Evolutionary conservation across 805 yeast genomes (phyloP), one percentile per base, ranked within the genome.

Genomic region (Wickerhamiella cacticola): DNA sequence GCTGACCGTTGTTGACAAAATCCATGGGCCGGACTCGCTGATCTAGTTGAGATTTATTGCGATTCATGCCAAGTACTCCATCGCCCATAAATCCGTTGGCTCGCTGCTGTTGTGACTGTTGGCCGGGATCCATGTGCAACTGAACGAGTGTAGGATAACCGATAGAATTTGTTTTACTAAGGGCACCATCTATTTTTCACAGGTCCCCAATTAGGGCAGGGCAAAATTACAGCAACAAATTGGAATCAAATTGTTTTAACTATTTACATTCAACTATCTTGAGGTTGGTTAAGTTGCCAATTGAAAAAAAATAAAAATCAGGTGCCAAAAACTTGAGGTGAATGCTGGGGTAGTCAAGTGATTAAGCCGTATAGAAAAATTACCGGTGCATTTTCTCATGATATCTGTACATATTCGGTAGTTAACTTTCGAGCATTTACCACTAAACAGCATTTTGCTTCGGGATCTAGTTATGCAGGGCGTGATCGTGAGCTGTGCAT

Each of bases 121-220:
- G 42, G 42, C 42, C 42, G 42, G 28, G 42, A 23, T 39, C 42
- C 42, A 39, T 39, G 8, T 23, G 42, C 29, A 7, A 36, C 41
- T n/a, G 15, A 24, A 23, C 29, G 21, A 21, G 19, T 15, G 29
- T 13, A 23, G 29, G 42, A 39, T 39, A 22, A 13, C 42, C 26
- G 24, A 21, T 39, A 23, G 42, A 39, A 39, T 19, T 39, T 39
- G 42, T 39, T 39, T 39, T 39, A 39, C 42, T 39, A 39, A 39
- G 28, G 42, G 29, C 15, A 13, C 18, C 5, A 4, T 18, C 15
- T 31, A 31, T 31, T 31, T 31, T 31, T 31, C 36, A 31, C 36
- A 31, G 9, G 21, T 8, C 19, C 36, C 36, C 21, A 15, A 15
- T 31, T 31, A 31, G 36, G 36, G 36, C 36, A 31, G 36, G 36